Base-by-base conservation (phyloP, 176 grass and related monocot species). In the Bonia amplexicaulis region DNA sequence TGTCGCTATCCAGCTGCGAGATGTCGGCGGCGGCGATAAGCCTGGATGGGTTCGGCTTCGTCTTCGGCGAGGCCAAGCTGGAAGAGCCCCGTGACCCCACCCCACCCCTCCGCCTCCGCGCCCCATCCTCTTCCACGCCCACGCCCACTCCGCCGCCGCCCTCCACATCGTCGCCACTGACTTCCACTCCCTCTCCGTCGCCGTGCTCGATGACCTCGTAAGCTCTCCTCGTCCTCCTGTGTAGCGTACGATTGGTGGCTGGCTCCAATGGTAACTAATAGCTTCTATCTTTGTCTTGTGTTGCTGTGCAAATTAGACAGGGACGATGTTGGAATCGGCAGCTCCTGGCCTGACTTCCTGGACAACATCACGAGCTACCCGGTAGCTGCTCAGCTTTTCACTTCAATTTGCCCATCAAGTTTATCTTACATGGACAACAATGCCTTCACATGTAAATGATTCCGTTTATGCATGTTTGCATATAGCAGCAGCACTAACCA, bases 311-410 rank as follows among this genome's bases (percentile, higher is more conserved):
- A 83, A 92, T 72, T 14, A 7, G 48, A 98, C 93, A 93, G 90
- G 89, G 93, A 96, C 75, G 93, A 89, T 53, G 88, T 98, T 81
- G 96, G 93, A 63, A 90, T 98, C 68, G 91, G 88, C 48, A 91
- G 96, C 60, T 90, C 93, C n/a, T 95, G 88, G 84, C 82, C 87
- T 12, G 93, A 98, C 54, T 95, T 98, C 79, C 49, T 95, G 74
- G 90, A 92, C 69, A 42, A 23, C 53, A 20, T 57, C 7, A 82
- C 7, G 22, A 66, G 44, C 35, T 62, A 35, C 68, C 33, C 25
- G 72, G 83, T 69, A 81, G 55, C 20, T 33, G 17, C 44, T 19
- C 39, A 46, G 41, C 52, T 61, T 15, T 71, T n/a, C 41, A 23
- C 25, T 59, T 53, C 48, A 61, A 14, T 42, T 59, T 25, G 5